Percentiles rank a stretch among this genome's conserved stretches.
These are phyloP conservation scores for Friedmanniomyces simplex DNA, from an alignment of 495 filamentous ascomycete species.

Conservation along the genomic window DNA sequence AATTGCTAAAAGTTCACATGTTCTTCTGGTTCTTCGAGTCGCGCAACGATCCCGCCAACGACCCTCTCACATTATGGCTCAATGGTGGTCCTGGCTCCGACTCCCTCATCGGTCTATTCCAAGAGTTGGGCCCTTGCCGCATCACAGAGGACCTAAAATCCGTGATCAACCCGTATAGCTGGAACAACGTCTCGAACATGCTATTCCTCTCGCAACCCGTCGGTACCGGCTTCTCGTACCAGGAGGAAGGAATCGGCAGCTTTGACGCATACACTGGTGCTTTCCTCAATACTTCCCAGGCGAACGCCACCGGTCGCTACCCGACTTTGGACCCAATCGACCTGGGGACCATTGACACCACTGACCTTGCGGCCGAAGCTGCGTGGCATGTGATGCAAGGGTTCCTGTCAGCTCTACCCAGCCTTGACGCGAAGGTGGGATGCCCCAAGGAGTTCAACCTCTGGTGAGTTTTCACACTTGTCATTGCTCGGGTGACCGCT, in stretches of 20 bases:
- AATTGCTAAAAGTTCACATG: not conserved
- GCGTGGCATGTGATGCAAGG: slow-evolving; percentile 38
- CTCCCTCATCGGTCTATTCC: slow-evolving; percentile 63
- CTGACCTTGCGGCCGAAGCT: slow-evolving; percentile 38
- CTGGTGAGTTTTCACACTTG: slow-evolving; percentile 26
- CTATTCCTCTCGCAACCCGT: slow-evolving; percentile 62
- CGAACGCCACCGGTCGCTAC: slow-evolving; percentile 39
- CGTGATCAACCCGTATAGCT: slow-evolving; percentile 51
- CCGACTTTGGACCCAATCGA: slow-evolving; percentile 30
- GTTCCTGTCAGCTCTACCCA: slow-evolving; percentile 28
- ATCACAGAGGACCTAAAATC: slow-evolving; percentile 43
- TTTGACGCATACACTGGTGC: slow-evolving; percentile 29
- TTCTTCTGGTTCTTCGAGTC: slow-evolving; percentile 27
- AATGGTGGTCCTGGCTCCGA: slow-evolving; percentile 46
- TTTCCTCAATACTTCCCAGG: slow-evolving; percentile 35
- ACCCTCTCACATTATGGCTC: slow-evolving; percentile 27
- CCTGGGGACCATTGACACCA: slow-evolving; percentile 31
- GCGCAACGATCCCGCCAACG: slow-evolving; percentile 15
- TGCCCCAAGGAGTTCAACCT: slow-evolving; percentile 46
- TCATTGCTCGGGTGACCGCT: not conserved
- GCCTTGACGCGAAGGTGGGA: slow-evolving; percentile 25
- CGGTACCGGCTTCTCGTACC: slow-evolving; percentile 49
- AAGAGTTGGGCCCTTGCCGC: slow-evolving; percentile 52
- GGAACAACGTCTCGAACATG: slow-evolving; percentile 65
- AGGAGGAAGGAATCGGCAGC: slow-evolving; percentile 30